These are phyloP conservation scores for Phoma sp. DNA, from an alignment of 2,329 filamentous ascomycete genomes.

Conservation along the genomic window DNA sequence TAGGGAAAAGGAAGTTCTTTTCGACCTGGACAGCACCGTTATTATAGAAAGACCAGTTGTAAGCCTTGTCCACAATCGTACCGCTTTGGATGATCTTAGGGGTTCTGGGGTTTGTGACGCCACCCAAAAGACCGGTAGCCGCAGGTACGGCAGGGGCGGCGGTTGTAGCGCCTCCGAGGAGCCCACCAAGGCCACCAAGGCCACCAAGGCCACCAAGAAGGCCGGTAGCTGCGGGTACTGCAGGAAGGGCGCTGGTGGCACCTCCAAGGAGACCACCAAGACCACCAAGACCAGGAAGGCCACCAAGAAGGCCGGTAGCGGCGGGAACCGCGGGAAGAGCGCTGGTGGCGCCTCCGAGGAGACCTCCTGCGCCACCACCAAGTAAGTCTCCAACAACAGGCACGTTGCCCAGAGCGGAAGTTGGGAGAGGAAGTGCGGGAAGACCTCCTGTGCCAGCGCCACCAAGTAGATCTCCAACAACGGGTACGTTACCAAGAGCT, in stretches of 20 bases:
- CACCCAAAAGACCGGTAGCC: background rate
- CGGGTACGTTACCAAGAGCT: background rate
- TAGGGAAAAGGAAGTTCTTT: conserved; percentile 22
- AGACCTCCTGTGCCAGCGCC: background rate
- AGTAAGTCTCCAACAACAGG: background rate
- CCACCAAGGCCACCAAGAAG: conserved; percentile 6
- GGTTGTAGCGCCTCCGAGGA: conserved; percentile 4
- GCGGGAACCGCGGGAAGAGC: background rate
- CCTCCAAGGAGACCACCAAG: conserved; percentile 3
- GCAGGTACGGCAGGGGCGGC: conserved; percentile 7
- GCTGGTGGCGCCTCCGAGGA: background rate
- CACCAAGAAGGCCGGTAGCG: background rate
- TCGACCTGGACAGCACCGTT: conserved; percentile 24
- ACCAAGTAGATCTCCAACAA: background rate
- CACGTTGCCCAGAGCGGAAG: background rate
- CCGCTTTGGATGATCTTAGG: conserved; percentile 18
- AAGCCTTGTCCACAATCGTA: conserved; percentile 18
- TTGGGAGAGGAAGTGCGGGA: background rate
- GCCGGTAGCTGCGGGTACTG: background rate
- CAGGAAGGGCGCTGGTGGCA: background rate
- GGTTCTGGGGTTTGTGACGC: background rate
- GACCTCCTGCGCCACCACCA: no score
- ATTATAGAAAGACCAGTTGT: conserved; percentile 24
- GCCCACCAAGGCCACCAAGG: background rate
- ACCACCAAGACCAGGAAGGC: background rate